A percentile compares a stretch with the other conserved stretches of the same genome.
Conservation (phyloP, 345 rosid species). For the Populus davidiana region DNA sequence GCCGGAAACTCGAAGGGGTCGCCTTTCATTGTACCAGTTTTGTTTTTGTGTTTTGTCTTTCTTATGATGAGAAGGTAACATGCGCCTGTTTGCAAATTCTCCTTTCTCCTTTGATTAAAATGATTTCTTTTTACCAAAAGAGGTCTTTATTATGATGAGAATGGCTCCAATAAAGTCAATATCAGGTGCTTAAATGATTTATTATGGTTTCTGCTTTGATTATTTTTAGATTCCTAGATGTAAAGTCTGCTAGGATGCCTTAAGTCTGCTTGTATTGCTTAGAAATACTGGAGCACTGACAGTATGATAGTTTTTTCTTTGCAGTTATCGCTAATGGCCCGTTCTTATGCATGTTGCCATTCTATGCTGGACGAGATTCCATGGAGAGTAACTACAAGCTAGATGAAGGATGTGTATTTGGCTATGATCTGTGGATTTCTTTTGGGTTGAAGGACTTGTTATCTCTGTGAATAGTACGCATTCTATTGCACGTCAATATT, state of each 20-base stretch:
- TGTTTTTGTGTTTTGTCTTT: background rate
- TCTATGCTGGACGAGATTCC: background rate
- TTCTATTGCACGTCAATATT: background rate
- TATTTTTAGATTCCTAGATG: background rate
- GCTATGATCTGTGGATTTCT: background rate
- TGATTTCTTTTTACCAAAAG: too few species aligned
- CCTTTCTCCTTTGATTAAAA: background rate
- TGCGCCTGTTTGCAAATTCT: background rate
- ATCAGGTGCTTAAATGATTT: background rate
- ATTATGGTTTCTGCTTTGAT: background rate
- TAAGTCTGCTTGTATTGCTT: background rate
- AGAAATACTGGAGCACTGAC: background rate
- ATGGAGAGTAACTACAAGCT: background rate
- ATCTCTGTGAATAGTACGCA: background rate
- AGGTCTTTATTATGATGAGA: too few species aligned
- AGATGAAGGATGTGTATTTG: background rate
- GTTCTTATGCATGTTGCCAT: background rate
- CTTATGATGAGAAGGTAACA: background rate
- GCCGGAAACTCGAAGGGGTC: too few species aligned
- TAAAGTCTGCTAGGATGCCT: background rate
- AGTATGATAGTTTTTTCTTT: background rate
- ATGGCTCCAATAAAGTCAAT: too few species aligned
- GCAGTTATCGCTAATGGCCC: conserved; percentile 29
- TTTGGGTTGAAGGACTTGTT: background rate
- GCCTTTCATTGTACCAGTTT: background rate